Conservation (phyloP, 2,329 filamentous ascomycete species). For the Aspergillus uvarum region DNA sequence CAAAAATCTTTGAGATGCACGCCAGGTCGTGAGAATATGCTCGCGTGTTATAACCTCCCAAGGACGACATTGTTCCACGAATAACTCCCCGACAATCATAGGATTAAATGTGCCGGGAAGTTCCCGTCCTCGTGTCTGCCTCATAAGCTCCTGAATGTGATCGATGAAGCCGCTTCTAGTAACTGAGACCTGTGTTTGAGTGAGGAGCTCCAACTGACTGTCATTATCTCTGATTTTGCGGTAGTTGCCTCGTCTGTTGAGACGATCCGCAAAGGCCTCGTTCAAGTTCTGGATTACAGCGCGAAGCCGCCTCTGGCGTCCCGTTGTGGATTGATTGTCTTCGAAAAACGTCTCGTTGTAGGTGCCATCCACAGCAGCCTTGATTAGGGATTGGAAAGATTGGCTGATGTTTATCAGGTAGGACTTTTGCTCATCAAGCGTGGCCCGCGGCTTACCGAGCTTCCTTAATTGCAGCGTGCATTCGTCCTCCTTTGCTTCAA, state of each 20-base stretch:
- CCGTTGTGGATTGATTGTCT: constrained; percentile 17
- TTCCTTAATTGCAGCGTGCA: constrained; percentile 32
- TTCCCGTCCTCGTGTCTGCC: constrained; percentile 53
- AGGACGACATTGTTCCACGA: constrained; percentile 56
- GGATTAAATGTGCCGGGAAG: constrained; percentile 63
- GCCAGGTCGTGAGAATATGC: constrained; percentile 40
- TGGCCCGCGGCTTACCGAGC: constrained; percentile 29
- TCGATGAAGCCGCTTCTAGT: constrained; percentile 41
- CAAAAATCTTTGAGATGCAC: constrained; percentile 34
- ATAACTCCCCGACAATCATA: constrained; percentile 58
- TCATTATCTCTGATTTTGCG: constrained; percentile 1
- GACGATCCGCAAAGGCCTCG: constrained; percentile 21
- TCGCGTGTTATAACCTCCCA: constrained; percentile 49
- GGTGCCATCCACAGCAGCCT: constrained; percentile 32
- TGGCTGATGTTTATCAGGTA: constrained; percentile 39
- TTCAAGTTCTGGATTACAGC: constrained; percentile 32
- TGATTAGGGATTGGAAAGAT: constrained; percentile 39
- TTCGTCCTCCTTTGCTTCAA: constrained; percentile 32
- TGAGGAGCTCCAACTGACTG: background rate
- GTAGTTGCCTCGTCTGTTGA: constrained; percentile 14
- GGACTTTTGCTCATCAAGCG: constrained; percentile 22
- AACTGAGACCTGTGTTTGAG: constrained; percentile 12
- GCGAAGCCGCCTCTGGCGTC: constrained; percentile 32
- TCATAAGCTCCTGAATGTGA: constrained; percentile 43
- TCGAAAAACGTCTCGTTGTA: constrained; percentile 38